Percentiles rank a stretch among this genome's conserved stretches.
These are phyloP conservation scores for Phialemoniopsis sp. DNA, from an alignment of 2,329 filamentous ascomycete species.

Conservation along the genomic window DNA sequence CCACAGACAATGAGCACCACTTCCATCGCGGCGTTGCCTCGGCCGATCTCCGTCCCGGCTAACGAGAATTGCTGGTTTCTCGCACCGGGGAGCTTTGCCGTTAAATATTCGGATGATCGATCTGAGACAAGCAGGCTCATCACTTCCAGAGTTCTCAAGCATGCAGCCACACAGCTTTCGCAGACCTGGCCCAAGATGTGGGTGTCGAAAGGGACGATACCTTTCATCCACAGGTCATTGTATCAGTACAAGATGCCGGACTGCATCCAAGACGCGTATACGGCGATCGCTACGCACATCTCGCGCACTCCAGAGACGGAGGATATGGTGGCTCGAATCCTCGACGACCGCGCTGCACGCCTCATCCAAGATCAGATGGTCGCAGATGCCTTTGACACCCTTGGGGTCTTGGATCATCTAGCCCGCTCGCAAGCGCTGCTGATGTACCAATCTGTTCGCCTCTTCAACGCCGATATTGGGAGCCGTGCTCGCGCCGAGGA, in stretches of 20 bases:
- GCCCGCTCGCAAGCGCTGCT: conserved; percentile 43
- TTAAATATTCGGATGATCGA: conserved; percentile 11
- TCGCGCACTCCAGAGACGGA: conserved; percentile 9
- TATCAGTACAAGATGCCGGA: conserved; percentile 19
- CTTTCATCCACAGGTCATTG: conserved; percentile 23
- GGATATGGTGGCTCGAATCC: conserved; percentile 10
- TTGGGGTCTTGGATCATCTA: conserved; percentile 20
- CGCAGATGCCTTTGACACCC: not conserved
- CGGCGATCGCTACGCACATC: conserved; percentile 14
- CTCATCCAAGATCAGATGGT: not conserved
- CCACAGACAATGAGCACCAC: not conserved
- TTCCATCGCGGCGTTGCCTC: not conserved
- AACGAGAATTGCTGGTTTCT: conserved; percentile 11
- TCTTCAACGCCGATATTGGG: conserved; percentile 46
- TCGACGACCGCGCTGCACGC: conserved; percentile 9
- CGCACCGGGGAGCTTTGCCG: not conserved
- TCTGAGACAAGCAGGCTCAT: conserved; percentile 1
- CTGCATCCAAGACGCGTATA: conserved; percentile 22
- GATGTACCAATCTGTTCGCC: conserved; percentile 42
- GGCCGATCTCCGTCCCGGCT: not conserved
- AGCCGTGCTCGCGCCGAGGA: conserved; percentile 30
- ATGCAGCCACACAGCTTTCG: conserved; percentile 5
- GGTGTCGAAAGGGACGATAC: conserved; percentile 18
- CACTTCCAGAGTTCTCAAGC: conserved; percentile 4
- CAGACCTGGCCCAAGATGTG: conserved; percentile 19